Conservation (phyloP, 495 filamentous ascomycete species). For the Trichoderma erinaceum region DNA sequence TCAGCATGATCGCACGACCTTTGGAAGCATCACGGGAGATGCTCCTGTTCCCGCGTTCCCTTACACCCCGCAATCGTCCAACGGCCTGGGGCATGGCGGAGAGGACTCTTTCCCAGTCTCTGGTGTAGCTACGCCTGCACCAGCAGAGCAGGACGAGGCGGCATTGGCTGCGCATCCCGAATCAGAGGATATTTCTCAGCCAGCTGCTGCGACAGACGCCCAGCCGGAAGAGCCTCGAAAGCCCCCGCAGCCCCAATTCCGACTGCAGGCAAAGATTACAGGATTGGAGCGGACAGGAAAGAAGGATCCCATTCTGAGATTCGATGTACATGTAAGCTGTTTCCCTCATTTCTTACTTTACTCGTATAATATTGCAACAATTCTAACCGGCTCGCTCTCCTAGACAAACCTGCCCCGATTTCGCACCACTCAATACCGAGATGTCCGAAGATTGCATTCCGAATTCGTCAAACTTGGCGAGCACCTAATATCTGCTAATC, state of each 20-base stretch:
- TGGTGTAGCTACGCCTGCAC: constrained; percentile 35
- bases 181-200: constrained; percentile 17
- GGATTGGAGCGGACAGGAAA: constrained; percentile 85
- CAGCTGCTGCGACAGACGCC: constrained; percentile 28
- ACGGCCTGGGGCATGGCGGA: constrained; percentile 35
- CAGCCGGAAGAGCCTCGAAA: constrained; percentile 22
- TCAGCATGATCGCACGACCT: constrained; percentile 52
- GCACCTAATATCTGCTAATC: constrained; percentile 91
- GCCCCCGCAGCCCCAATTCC: constrained; percentile 58
- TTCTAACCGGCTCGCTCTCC: constrained; percentile 18
- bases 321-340: constrained; percentile 86
- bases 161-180: constrained; percentile 13
- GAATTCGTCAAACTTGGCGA: constrained; percentile 94
- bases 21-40: constrained; percentile 35
- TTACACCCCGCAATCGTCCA: constrained; percentile 30
- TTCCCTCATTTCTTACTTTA: not conserved
- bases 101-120: constrained; percentile 32
- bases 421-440: constrained; percentile 94
- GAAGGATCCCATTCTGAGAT: constrained; percentile 91
- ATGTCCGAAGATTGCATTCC: constrained; percentile 88
- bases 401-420: constrained; percentile 98
- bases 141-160: constrained; percentile 21
- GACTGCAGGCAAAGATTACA: constrained; percentile 88
- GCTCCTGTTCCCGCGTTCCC: constrained; percentile 32
- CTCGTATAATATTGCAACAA: not conserved